Evolutionary conservation across 805 yeast species (phyloP), one percentile per base, ranked within the genome.

Genomic region (Pachysolen tannophilus): DNA sequence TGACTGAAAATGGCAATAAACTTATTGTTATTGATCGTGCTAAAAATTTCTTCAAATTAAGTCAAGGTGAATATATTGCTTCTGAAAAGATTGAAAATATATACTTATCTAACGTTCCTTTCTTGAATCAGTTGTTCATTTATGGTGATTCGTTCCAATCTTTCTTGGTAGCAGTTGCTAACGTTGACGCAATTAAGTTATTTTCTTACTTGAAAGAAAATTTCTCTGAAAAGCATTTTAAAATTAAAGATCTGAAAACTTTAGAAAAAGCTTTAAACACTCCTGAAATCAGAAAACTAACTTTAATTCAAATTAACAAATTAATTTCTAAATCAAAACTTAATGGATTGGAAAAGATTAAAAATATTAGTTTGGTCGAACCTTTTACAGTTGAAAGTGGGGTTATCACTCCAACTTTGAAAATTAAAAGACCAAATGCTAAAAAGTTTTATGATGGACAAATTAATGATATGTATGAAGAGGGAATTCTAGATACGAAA

Each of bases 361-460:
- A 72, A 51, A 80, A 80, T 43, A 43, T 75, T 20, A 46, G 53
- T 23, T 53, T 78, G 23, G 39, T 74, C 32, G 84, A 80, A 45
- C 84, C 86, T 5, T 58, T 80, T 43, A 74, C 64, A 25, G 58
- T 76, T n/a, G 76, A 68, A 31, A 74, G 75, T 39, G 78, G 75
- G 32, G 69, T 73, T 3, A 53, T 81, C 24, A 81, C 90, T 2
- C 88, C 88, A 26, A 81, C 88, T 5, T 43, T 69, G 47, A 71
- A 71, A 48, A 49, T 71, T 42, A 69, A 65, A 52, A 61, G 46
- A 30, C 15, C n/a, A 13, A 26, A 32, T 7, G 46, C 46, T 6
- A 31, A 23, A 20, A 35, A 37, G 28, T 17, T 14, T 9, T 43
- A 41, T 26, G 32, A 28, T n/a, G 19, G 30, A 9, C 28, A 24